Percentiles rank a stretch among this genome's conserved stretches.
phyloP scores from a whole-genome alignment of 306 rosid species.

The Arachis stenosperma region DNA sequence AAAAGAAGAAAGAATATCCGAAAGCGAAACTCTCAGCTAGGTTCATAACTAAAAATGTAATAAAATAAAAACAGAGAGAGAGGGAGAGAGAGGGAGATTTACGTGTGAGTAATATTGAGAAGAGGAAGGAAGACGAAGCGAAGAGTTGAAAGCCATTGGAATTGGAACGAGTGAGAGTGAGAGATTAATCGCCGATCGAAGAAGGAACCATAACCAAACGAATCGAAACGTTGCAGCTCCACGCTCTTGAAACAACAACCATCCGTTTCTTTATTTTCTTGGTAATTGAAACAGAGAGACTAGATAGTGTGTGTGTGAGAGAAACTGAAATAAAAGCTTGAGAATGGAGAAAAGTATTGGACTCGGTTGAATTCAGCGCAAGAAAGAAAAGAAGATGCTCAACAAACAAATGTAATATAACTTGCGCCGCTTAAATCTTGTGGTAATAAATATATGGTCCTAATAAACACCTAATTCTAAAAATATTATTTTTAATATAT shows the following conservation, averaged over 20 bases:
- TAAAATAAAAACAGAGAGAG: neutral
- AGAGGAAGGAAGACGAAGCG: conserved; percentile 55
- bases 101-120: conserved; percentile 49
- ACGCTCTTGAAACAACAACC: neutral
- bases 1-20: neutral
- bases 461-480: neutral
- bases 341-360: neutral
- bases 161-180: conserved; percentile 44
- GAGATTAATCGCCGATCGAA: conserved; percentile 30
- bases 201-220: neutral
- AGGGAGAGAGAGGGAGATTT: neutral
- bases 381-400: neutral
- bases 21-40: neutral
- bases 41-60: neutral
- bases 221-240: neutral
- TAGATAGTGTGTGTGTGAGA: too few relatives aligned
- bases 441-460: too few relatives aligned
- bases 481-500: too few relatives aligned
- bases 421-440: neutral
- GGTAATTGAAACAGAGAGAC: neutral
- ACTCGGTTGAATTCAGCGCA: neutral
- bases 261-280: neutral
- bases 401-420: neutral
- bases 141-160: conserved; percentile 61
- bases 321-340: neutral